Evolutionary conservation across 768 basidiomycete genomes (phyloP).

Genomic region (Hemileccinum impolitum): DNA sequence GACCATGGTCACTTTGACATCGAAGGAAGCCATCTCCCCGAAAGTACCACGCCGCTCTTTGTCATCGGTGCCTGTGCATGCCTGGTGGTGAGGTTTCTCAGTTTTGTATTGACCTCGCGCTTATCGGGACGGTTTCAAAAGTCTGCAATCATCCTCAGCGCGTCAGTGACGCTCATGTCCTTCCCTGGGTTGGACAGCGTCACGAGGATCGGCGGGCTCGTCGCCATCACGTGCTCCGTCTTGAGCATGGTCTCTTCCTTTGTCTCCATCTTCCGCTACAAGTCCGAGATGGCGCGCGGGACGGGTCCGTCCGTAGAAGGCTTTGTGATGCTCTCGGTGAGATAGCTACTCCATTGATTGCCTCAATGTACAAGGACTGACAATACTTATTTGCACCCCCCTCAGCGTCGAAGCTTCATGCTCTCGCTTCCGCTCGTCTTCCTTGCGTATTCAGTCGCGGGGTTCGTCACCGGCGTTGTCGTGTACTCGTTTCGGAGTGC

Average conservation of each 20-base stretch:
- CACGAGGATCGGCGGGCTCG: conserved; percentile 60
- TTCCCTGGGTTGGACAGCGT: conserved; percentile 69
- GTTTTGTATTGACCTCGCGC: not conserved
- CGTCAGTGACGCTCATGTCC: conserved; percentile 77
- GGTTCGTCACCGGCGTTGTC: conserved; percentile 62
- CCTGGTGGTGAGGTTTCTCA: conserved; percentile 48
- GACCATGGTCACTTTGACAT: conserved; percentile 52
- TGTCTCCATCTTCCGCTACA: conserved; percentile 66
- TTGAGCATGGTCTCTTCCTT: conserved; percentile 68
- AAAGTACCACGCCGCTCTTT: conserved; percentile 54
- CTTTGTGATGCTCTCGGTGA: conserved; percentile 52
- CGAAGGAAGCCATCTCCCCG: conserved; percentile 47
- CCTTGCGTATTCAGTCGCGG: conserved; percentile 65
- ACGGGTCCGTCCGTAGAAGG: conserved; percentile 46
- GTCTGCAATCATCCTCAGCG: conserved; percentile 79
- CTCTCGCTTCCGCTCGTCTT: conserved; percentile 74
- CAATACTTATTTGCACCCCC: not conserved
- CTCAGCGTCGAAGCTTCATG: conserved; percentile 50
- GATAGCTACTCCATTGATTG: conserved; percentile 13
- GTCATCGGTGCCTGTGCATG: conserved; percentile 64
- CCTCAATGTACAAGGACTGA: conserved; percentile 2
- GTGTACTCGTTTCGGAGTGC: conserved; percentile 62
- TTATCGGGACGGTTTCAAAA: conserved; percentile 28
- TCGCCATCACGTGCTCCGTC: conserved; percentile 66
- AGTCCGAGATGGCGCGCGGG: conserved; percentile 57